A percentile compares a stretch with the other conserved stretches of the same genome.
Evolutionary conservation across 306 rosid genomes (phyloP).

Genomic region (Aeschynomene evenia): DNA sequence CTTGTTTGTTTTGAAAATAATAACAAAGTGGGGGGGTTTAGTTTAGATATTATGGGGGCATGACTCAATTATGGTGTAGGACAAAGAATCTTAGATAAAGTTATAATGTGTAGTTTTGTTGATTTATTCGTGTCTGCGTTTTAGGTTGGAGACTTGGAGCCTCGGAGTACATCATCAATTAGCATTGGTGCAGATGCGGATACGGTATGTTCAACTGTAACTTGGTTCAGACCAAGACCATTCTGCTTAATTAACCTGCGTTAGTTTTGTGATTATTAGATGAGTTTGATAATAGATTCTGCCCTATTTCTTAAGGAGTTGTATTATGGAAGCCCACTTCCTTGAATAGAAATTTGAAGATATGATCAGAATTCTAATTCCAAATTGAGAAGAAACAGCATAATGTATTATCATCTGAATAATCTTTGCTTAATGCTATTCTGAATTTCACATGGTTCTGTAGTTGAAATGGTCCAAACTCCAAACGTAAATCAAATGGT

Average conservation of each 20-base stretch:
- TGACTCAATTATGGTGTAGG: background rate
- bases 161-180: conserved; percentile 61
- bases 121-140: conserved; percentile 23
- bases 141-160: conserved; percentile 58
- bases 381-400: too few species aligned
- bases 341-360: too few species aligned
- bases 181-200: conserved; percentile 69
- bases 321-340: too few species aligned
- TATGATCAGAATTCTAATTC: too few species aligned
- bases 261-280: too few species aligned
- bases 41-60: background rate
- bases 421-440: too few species aligned
- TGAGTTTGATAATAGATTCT: too few species aligned
- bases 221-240: too few species aligned
- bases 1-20: conserved; percentile 2
- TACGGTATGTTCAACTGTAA: conserved; percentile 39
- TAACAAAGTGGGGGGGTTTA: background rate
- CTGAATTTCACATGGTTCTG: too few species aligned
- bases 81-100: background rate
- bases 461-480: conserved; percentile 7
- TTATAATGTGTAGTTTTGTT: conserved; percentile 16
- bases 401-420: too few species aligned
- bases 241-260: too few species aligned
- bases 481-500: background rate
- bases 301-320: too few species aligned